Conservation (phyloP, 345 rosid species). For the Salix arbutifolia region DNA sequence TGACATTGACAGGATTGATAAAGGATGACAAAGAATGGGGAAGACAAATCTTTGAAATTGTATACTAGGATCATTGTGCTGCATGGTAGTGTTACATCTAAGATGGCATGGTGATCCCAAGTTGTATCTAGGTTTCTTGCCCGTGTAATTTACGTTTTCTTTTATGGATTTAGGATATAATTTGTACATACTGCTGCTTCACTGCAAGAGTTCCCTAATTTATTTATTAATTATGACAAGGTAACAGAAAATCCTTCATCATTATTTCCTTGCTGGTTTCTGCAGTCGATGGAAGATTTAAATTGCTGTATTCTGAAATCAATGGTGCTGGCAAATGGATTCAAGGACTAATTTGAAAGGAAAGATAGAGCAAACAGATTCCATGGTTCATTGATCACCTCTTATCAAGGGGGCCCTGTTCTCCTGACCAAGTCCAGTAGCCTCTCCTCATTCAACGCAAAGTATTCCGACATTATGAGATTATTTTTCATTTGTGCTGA, state of each 20-base stretch:
- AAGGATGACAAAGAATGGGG: not conserved
- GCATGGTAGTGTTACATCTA: not conserved
- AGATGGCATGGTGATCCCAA: not conserved
- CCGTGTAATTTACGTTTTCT: not conserved
- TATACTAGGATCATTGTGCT: not conserved
- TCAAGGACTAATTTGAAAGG: not conserved
- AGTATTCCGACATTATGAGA: slow-evolving; percentile 43
- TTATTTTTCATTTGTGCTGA: slow-evolving; percentile 40
- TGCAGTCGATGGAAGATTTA: not conserved
- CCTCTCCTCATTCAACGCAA: slow-evolving; percentile 22
- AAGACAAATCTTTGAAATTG: not conserved
- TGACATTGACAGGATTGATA: slow-evolving; percentile 51
- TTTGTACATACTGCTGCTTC: slow-evolving; percentile 1
- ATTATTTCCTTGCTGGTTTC: not conserved
- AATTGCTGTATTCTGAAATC: not conserved
- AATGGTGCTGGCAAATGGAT: not conserved
- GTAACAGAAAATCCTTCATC: not conserved
- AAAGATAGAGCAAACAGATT: not conserved
- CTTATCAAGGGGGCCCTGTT: slow-evolving; percentile 9
- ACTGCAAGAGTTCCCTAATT: not conserved
- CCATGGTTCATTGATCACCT: not conserved
- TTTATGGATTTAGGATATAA: not conserved
- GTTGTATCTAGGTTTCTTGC: not conserved
- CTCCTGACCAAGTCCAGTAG: slow-evolving; percentile 17
- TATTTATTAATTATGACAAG: not conserved